Base-by-base conservation (phyloP, 2,329 filamentous ascomycete genomes). In the Fusarium verrucosum region DNA sequence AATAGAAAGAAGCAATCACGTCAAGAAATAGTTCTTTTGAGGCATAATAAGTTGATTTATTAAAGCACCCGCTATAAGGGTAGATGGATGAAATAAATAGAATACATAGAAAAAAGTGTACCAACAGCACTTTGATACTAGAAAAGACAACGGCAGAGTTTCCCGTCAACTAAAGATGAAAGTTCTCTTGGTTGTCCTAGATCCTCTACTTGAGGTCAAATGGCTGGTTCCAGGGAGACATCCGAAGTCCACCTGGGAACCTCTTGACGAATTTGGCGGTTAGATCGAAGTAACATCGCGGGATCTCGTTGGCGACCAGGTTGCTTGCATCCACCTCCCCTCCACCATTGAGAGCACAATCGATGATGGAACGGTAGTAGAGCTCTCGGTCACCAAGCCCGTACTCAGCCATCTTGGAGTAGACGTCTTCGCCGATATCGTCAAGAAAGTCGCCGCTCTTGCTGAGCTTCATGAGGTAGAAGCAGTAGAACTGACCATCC, bases 391-490 rank as follows among this genome's bases (percentile, higher is more conserved):
- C 47, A 2, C 62, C 41, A 26, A 64, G 26, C 2, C 56, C 62
- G 9, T 65, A 62, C 1, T 47, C 51, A 14, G 56, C 61, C 62
- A 66, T 66, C 47, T 65, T 58, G 3, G 53, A 56, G 19, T 66
- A 66, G 3, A 66, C 54, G 4, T 26, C 51, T 0, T 52, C 23
- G 3, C 37, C 49, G n/a, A 41, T 8, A 2, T 3, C 56, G 41
- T 65, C 56, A 10, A 57, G 37, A 0, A 51, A 23, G 13, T 40
- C 33, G 6, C 49, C 36, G 43, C 14, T n/a, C 30, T 62, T 52
- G 54, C n/a, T n/a, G n/a, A n/a, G n/a, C n/a, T n/a, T n/a, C 62
- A 58, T 59, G 10, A 66, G 47, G n/a, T 66, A 66, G 22, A 65
- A 66, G 41, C 61, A 66, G 22, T 66, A 62, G 10, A 62, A 57